Percentiles rank a stretch among this genome's conserved stretches.
Evolutionary conservation across 345 rosid genomes (phyloP).

Genomic region (Reutealis trisperma): DNA sequence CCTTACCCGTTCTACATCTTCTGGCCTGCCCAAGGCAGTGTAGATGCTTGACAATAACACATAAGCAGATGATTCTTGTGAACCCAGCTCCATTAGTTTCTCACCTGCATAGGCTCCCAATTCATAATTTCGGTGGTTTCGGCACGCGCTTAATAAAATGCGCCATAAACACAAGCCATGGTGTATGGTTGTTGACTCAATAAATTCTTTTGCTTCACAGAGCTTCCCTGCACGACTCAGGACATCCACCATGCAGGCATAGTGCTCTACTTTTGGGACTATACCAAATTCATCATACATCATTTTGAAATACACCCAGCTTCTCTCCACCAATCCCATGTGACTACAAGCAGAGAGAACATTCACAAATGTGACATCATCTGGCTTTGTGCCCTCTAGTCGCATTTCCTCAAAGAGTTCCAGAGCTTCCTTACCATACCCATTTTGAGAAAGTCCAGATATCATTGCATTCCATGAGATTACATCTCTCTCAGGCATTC

Average conservation of each 20-base stretch:
- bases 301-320: constrained; percentile 25
- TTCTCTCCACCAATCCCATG: constrained; percentile 31
- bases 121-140: constrained; percentile 56
- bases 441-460: constrained; percentile 34
- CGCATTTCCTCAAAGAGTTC: constrained; percentile 35
- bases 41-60: constrained; percentile 58
- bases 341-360: constrained; percentile 39
- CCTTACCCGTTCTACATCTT: constrained; percentile 59
- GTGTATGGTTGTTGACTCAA: constrained; percentile 61
- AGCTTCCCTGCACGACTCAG: constrained; percentile 34
- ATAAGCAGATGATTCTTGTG: constrained; percentile 69
- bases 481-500: constrained; percentile 26
- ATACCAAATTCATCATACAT: constrained; percentile 29
- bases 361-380: constrained; percentile 31
- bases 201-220: constrained; percentile 57
- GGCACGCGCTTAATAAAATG: constrained; percentile 63
- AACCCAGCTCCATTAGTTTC: constrained; percentile 67
- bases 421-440: constrained; percentile 30
- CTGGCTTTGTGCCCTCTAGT: constrained; percentile 27
- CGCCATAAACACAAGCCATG: constrained; percentile 72
- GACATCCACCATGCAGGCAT: constrained; percentile 36
- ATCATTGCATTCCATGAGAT: constrained; percentile 40
- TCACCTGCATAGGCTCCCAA: constrained; percentile 77
- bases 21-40: constrained; percentile 48
- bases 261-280: constrained; percentile 28